Evolutionary conservation across 495 filamentous ascomycete species (phyloP), one percentile per base, ranked within the genome.

Genomic region (Penicillium coprophilum): DNA sequence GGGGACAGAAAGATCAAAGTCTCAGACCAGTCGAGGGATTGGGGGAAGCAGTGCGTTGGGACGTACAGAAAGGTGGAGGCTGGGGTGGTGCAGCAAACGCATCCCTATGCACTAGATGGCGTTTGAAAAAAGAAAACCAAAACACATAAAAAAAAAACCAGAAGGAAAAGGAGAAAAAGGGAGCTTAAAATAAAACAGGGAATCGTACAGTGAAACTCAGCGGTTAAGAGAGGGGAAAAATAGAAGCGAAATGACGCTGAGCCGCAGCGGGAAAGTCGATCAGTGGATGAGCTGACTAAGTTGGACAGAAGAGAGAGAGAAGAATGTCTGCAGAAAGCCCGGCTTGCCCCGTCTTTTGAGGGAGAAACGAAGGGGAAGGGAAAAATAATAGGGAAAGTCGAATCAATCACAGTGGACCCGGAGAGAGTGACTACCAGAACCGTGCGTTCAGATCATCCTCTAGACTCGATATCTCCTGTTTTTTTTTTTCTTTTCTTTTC

Each of bases 41-140:
- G 59, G 44, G 50, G 54, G 15, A 41, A 21, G 19, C 39, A 50
- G 59, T 55, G 50, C 40, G 51, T 40, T 39, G 36, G 61, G 61
- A 59, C 55, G 66, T 66, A 67, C 63, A 67, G 61, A 68, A 69
- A 59, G 62, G 62, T 65, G 62, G 43, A 53, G 53, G 54, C 45
- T 50, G 56, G 60, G 65, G 65, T 61, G 55, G 58, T 67, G 64
- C 64, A 67, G 62, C 66, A 66, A 66, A 68, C 66, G 66, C 66
- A 68, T 63, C 66, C 58, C 57, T 63, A 63, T 57, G 62, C 62
- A 28, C 50, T 52, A 64, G 55, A 47, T 31, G 45, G 58, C 56
- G 62, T 56, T 62, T 58, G 64, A 71, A 70, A 60, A 62, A 65
- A 64, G 58, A 57, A 56, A 50, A 43, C 68, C 72, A 69, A 71